Evolutionary conservation across 2,329 filamentous ascomycete genomes (phyloP).

Genomic region (Hansfordia pulvinata): DNA sequence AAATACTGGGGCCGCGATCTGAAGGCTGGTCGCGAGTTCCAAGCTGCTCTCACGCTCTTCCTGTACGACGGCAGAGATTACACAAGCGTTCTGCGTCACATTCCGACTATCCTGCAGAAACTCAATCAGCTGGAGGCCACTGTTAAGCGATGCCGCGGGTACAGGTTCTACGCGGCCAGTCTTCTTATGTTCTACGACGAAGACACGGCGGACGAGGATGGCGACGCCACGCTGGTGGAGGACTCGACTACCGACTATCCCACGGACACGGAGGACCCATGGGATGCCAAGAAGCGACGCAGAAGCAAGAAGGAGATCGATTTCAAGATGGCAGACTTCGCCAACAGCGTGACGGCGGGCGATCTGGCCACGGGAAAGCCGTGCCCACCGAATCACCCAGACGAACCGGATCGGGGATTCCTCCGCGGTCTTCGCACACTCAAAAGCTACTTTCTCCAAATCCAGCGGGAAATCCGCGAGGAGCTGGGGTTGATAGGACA

Average conservation of each 20-base stretch:
- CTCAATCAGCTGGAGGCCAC: conserved; percentile 73
- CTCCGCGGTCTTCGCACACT: conserved; percentile 71
- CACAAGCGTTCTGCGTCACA: conserved; percentile 69
- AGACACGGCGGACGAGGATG: conserved; percentile 44
- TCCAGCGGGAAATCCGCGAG: conserved; percentile 61
- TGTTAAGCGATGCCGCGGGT: conserved; percentile 65
- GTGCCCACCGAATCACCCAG: conserved; percentile 71
- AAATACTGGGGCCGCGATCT: conserved; percentile 92
- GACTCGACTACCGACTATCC: conserved; percentile 45
- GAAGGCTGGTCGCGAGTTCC: conserved; percentile 78
- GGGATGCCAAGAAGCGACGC: conserved; percentile 22
- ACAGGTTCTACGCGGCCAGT: conserved; percentile 91
- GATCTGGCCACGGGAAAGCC: conserved; percentile 48
- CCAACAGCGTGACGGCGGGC: conserved; percentile 87
- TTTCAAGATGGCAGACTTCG: conserved; percentile 97
- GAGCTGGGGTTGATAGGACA: conserved; percentile 33
- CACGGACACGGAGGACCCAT: conserved; percentile 42
- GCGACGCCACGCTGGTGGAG: conserved; percentile 36
- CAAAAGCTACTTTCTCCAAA: conserved; percentile 72
- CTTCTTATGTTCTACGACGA: conserved; percentile 93
- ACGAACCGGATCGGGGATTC: conserved; percentile 78
- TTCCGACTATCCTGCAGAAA: conserved; percentile 77
- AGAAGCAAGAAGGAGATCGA: conserved; percentile 55
- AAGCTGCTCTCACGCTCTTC: conserved; percentile 76
- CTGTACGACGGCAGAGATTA: conserved; percentile 81